Evolutionary conservation across 148 eudicot genomes (phyloP).

Genomic region (Diospyros kaki): DNA sequence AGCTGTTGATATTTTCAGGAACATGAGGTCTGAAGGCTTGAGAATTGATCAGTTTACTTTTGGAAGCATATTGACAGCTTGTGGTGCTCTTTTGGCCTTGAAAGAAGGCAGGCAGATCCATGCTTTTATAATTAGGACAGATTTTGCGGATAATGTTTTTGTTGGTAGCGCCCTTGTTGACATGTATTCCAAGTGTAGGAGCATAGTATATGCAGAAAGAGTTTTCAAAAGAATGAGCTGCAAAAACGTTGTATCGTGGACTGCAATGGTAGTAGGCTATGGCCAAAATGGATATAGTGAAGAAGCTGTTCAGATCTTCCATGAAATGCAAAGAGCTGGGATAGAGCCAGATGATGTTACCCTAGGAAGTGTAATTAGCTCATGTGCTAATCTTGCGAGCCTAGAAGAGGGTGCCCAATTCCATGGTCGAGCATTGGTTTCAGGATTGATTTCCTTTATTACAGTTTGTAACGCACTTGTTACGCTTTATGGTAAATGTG

Average conservation of each 20-base stretch:
- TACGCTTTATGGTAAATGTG: conserved; percentile 91
- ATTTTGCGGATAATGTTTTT: conserved; percentile 49
- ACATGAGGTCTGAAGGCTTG: conserved; percentile 55
- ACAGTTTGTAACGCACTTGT: conserved; percentile 89
- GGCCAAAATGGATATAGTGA: conserved; percentile 73
- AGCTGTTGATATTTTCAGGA: conserved; percentile 51
- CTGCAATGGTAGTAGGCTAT: conserved; percentile 82
- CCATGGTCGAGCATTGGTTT: conserved; percentile 65
- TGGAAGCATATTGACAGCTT: conserved; percentile 80
- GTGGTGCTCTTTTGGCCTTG: conserved; percentile 56
- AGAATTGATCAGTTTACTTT: conserved; percentile 73
- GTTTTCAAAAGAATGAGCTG: conserved; percentile 53
- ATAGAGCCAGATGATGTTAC: conserved; percentile 67
- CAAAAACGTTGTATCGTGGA: conserved; percentile 83
- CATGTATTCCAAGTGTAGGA: conserved; percentile 76
- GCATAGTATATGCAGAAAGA: conserved; percentile 52
- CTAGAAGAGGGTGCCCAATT: conserved; percentile 89
- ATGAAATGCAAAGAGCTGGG: conserved; percentile 54
- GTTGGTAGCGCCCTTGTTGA: conserved; percentile 89
- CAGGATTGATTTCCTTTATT: conserved; percentile 59
- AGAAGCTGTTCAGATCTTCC: conserved; percentile 58
- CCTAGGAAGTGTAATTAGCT: conserved; percentile 78
- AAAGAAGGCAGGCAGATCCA: conserved; percentile 80
- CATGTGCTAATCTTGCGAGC: conserved; percentile 77
- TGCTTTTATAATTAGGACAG: conserved; percentile 50